Percentiles rank a stretch among this genome's conserved stretches.
phyloP scores from a whole-genome alignment of 805 yeast genomes.

The Metschnikowia anglica region DNA sequence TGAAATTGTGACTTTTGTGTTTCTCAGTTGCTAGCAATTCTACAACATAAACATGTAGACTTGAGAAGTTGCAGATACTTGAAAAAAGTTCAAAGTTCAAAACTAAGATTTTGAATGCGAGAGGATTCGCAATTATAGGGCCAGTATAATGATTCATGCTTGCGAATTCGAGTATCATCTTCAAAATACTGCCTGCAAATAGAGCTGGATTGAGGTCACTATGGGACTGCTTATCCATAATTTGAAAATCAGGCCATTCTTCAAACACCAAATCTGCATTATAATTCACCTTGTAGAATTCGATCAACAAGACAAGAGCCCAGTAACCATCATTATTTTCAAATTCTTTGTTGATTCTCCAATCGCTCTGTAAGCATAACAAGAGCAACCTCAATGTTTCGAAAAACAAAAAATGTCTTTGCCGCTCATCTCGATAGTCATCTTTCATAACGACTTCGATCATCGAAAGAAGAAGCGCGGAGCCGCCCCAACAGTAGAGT shows the following conservation, averaged over 20 bases:
- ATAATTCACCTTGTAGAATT: slow-evolving; percentile 39
- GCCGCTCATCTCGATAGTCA: slow-evolving; percentile 16
- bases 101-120: slow-evolving; percentile 50
- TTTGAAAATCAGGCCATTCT: neutral
- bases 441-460: slow-evolving; percentile 45
- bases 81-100: slow-evolving; percentile 63
- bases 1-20: slow-evolving; percentile 49
- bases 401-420: slow-evolving; percentile 28
- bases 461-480: slow-evolving; percentile 44
- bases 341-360: slow-evolving; percentile 56
- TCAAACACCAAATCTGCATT: slow-evolving; percentile 15
- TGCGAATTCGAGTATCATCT: slow-evolving; percentile 1
- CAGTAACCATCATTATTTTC: slow-evolving; percentile 62
- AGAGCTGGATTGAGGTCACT: neutral
- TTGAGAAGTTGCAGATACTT: slow-evolving; percentile 53
- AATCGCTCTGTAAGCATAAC: slow-evolving; percentile 42
- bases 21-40: slow-evolving; percentile 55
- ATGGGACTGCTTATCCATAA: neutral
- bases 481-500: slow-evolving; percentile 52
- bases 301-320: slow-evolving; percentile 52
- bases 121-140: slow-evolving; percentile 47
- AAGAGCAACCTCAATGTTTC: slow-evolving; percentile 43
- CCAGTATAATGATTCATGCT: neutral
- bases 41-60: slow-evolving; percentile 57
- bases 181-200: slow-evolving; percentile 4